These are phyloP conservation scores for Fusarium siculi DNA, from an alignment of 2,329 filamentous ascomycete genomes.

Conservation along the genomic window DNA sequence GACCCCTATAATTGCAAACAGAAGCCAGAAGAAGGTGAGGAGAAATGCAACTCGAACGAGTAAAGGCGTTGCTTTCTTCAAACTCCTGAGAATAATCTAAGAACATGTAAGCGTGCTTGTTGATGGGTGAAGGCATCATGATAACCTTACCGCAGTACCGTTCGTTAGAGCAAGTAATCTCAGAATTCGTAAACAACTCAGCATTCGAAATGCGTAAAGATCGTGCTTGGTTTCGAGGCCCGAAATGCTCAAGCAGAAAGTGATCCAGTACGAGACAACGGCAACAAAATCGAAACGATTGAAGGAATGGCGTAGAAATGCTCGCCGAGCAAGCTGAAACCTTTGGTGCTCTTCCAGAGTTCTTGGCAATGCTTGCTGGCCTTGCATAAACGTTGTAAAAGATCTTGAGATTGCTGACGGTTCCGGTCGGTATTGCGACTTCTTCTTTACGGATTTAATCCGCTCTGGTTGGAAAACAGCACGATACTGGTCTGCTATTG, in stretches of 20 bases:
- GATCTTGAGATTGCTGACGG: slow-evolving; percentile 78
- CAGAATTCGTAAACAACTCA: slow-evolving; percentile 93
- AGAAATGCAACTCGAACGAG: slow-evolving; percentile 94
- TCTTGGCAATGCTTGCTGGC: slow-evolving; percentile 64
- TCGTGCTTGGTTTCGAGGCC: slow-evolving; percentile 76
- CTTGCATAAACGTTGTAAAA: slow-evolving; percentile 82
- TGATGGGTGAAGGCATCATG: not conserved
- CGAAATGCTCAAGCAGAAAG: slow-evolving; percentile 77
- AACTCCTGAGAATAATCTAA: slow-evolving; percentile 89
- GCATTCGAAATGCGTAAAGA: slow-evolving; percentile 93
- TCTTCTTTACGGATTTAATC: slow-evolving; percentile 71
- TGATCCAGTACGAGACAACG: slow-evolving; percentile 94
- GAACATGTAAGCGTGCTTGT: slow-evolving; percentile 16
- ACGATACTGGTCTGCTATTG: slow-evolving; percentile 79
- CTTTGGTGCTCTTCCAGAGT: slow-evolving; percentile 83
- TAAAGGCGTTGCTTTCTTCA: slow-evolving; percentile 94
- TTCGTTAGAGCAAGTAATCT: slow-evolving; percentile 91
- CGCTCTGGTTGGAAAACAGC: slow-evolving; percentile 85
- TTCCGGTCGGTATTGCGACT: slow-evolving; percentile 57
- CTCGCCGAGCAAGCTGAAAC: slow-evolving; percentile 85
- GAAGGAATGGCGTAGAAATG: slow-evolving; percentile 94
- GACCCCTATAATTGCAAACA: slow-evolving; percentile 96
- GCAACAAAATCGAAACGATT: slow-evolving; percentile 96
- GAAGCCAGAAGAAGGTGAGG: slow-evolving; percentile 95
- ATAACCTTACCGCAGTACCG: slow-evolving; percentile 80